Base-by-base conservation (phyloP, 2,329 filamentous ascomycete species). In the Fusarium heterosporum region DNA sequence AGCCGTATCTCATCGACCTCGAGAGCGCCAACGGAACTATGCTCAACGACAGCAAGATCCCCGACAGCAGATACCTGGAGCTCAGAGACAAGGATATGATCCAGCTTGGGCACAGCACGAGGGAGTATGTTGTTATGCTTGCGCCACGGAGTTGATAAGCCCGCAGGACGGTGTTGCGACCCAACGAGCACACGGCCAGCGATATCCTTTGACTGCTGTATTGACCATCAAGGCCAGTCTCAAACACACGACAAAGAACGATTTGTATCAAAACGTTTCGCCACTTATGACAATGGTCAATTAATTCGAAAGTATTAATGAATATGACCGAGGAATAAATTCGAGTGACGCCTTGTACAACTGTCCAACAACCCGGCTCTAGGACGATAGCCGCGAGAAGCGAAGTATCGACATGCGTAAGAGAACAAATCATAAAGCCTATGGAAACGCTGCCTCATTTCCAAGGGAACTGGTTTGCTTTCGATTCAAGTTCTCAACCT, bases 101-200 rank as follows among this genome's bases (percentile, higher is more conserved):
- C 58, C 88, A 88, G 74, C 96, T 99, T 79, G 96, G 94, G 11
- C 85, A 91, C 61, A 97, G 93, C 75, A 91, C 92, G 60, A 87
- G 93, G 72, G 96, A 99, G 79, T 99, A 98, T 78, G 93, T 99
- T n/a, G 78, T 98, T 61, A 96, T 98, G 92, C 84, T 97, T 59
- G 84, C 86, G 34, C 84, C 85, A 4, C 79, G 79, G 48, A 77
- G 80, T 43, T 85, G 67, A 72, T 32, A 16, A 30, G 28, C 16
- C 5, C 13, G 8, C 12, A n/a, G 9, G 16, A 10, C 34, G 16
- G n/a, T 16, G 10, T 16, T 16, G n/a, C n/a, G 8, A 17, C 13
- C 34, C 16, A n/a, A 9, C 17, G 38, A 52, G 13, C 14, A 34
- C 36, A 25, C 19, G 34, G 32, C 32, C 32, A 36, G 14, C 8